A percentile compares a stretch with the other conserved stretches of the same genome.
These are phyloP conservation scores for Candida glucosophila DNA, from an alignment of 1,139 yeast genomes.

Conservation along the genomic window DNA sequence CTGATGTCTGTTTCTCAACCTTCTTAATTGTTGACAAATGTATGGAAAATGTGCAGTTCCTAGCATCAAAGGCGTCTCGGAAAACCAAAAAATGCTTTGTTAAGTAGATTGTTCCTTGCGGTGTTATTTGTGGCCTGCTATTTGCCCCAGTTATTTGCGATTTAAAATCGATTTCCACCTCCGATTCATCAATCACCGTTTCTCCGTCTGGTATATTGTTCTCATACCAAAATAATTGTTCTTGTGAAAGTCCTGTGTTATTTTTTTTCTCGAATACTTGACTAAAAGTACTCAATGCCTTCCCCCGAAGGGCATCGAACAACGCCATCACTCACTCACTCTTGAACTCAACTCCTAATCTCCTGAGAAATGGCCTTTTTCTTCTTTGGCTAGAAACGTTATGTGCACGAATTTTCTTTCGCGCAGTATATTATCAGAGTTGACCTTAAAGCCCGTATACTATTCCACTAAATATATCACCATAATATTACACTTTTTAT, in stretches of 20 bases:
- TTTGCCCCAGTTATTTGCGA: slow-evolving; percentile 23
- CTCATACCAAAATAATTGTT: slow-evolving; percentile 60
- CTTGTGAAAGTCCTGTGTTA: slow-evolving; percentile 39
- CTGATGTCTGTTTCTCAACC: slow-evolving; percentile 77
- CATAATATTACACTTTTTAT: too few relatives aligned
- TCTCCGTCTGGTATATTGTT: slow-evolving; percentile 69
- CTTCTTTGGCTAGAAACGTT: too few relatives aligned
- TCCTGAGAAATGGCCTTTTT: too few relatives aligned
- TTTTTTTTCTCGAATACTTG: slow-evolving; percentile 34
- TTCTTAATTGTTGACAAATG: slow-evolving; percentile 76
- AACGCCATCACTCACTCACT: slow-evolving; percentile 33
- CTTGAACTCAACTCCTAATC: too few relatives aligned
- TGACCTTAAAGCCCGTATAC: too few relatives aligned
- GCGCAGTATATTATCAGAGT: too few relatives aligned
- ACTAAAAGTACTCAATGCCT: slow-evolving; percentile 35
- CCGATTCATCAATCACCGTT: slow-evolving; percentile 52
- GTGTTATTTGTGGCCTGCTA: slow-evolving; percentile 18
- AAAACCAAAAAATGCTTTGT: slow-evolving; percentile 74
- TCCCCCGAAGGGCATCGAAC: slow-evolving; percentile 37
- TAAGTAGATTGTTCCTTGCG: slow-evolving; percentile 56
- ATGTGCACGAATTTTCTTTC: too few relatives aligned
- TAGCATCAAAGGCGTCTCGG: slow-evolving; percentile 58
- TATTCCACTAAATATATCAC: too few relatives aligned
- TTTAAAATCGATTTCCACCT: slow-evolving; percentile 57
- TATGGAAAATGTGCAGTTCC: slow-evolving; percentile 59